These are phyloP conservation scores for Syzygium aqueum DNA, from an alignment of 345 rosid species.

Conservation along the genomic window DNA sequence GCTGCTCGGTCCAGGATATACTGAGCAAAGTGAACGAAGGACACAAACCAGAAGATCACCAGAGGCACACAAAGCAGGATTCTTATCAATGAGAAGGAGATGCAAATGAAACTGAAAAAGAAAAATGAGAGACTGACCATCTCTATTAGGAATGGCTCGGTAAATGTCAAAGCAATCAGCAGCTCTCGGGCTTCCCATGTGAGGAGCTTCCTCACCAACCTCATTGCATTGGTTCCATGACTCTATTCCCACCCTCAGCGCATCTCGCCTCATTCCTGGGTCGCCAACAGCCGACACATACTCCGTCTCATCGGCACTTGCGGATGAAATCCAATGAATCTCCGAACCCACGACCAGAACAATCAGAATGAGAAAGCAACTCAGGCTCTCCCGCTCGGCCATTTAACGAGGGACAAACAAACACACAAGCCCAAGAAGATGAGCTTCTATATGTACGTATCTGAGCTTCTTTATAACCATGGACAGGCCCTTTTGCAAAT, in stretches of 20 bases:
- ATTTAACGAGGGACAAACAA: not conserved
- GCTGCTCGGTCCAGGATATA: not conserved
- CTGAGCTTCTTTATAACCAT: not conserved
- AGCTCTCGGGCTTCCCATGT: conserved; percentile 82
- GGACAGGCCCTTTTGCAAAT: not conserved
- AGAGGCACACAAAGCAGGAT: not conserved
- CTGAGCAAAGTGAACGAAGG: not conserved
- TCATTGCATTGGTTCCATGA: conserved; percentile 96
- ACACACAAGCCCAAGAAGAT: not conserved
- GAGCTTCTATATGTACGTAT: not conserved
- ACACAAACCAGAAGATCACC: not conserved
- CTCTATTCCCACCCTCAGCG: conserved; percentile 67
- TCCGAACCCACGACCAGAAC: not conserved
- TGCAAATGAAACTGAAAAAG: not conserved
- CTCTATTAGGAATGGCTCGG: not conserved
- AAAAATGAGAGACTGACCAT: not conserved
- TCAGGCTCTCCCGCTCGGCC: not conserved
- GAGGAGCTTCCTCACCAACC: conserved; percentile 65
- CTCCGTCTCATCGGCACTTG: not conserved
- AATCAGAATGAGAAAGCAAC: not conserved
- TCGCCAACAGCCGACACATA: conserved; percentile 60
- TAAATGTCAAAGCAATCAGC: conserved; percentile 79
- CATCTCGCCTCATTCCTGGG: conserved; percentile 82
- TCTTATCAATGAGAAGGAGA: not conserved
- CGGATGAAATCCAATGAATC: too few relatives aligned